Percentiles rank a stretch among this genome's conserved stretches.
Evolutionary conservation across 495 filamentous ascomycete genomes (phyloP).

Genomic region (Neurospora sp.): DNA sequence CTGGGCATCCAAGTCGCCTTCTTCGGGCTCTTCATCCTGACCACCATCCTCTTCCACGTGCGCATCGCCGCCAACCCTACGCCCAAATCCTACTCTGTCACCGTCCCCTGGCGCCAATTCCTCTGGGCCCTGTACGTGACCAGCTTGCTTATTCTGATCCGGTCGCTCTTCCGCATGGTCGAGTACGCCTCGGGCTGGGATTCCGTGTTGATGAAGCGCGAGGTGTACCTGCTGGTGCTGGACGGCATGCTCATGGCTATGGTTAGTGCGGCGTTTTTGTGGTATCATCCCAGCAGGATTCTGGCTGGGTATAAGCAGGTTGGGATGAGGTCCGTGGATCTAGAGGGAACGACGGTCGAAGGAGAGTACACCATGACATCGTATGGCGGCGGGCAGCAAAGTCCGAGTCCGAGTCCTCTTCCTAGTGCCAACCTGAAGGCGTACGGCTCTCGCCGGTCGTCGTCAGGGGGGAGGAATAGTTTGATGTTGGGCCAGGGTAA

Average conservation of each 20-base stretch:
- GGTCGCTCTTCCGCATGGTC: slow-evolving; percentile 50
- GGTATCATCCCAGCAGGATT: slow-evolving; percentile 12
- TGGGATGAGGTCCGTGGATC: not conserved
- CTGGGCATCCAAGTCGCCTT: slow-evolving; percentile 41
- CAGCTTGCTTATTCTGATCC: slow-evolving; percentile 47
- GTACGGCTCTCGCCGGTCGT: not conserved
- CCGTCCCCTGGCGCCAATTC: slow-evolving; percentile 37
- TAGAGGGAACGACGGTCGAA: not conserved
- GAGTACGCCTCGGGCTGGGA: slow-evolving; percentile 39
- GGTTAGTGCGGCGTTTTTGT: slow-evolving; percentile 8
- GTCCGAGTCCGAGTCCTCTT: not conserved
- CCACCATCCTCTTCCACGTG: slow-evolving; percentile 30
- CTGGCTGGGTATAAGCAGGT: slow-evolving; percentile 16
- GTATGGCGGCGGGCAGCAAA: not conserved
- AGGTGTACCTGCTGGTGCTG: slow-evolving; percentile 13
- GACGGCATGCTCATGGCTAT: slow-evolving; percentile 13
- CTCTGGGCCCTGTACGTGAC: slow-evolving; percentile 39
- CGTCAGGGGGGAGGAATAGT: not conserved
- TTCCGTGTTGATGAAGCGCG: slow-evolving; percentile 5
- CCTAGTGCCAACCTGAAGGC: not conserved
- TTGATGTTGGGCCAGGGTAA: not conserved
- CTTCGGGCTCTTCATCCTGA: slow-evolving; percentile 43
- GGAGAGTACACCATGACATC: not conserved
- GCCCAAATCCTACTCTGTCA: not conserved
- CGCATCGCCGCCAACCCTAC: slow-evolving; percentile 8